Evolutionary conservation across 208 protist genomes (phyloP), one percentile per base, ranked within the genome.

Genomic region (Acanthamoeba healyi): DNA sequence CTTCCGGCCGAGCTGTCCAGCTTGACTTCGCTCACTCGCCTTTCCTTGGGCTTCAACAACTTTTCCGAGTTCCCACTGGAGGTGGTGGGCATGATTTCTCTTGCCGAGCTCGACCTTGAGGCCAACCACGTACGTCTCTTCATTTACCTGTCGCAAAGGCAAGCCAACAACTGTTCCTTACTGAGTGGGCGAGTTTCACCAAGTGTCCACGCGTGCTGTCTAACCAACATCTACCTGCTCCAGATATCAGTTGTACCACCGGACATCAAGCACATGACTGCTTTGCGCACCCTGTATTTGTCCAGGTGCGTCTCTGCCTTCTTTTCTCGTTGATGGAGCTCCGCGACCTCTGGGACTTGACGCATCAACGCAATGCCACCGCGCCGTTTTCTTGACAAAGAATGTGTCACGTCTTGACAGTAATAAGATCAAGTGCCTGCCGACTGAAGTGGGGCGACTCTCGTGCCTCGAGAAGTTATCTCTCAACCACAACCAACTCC

Each of bases 11-110:
- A 81, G 32, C 40, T 81, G 72, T 51, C 36, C 4, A 6, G 22
- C 15, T 29, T 81, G n/a, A n/a, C 36, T 46, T 81, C 72, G n/a
- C 40, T 81, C 6, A 81, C 72, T 12, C 72, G 72, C 32, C 40
- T 81, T 3, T 81, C 72, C 12, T 36, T 81, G 72, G 72, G 72
- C 22, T 81, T 51, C 40, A 81, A 81, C 36, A 81, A 81, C 72
- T 81, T 81, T 36, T 24, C 36, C 3, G 72, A 38, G 29, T 81
- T 81, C 72, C 72, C 72, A 3, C 36, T 29, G 9, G 36, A 81
- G 36, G 72, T 36, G 32, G 40, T 46, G 32, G 34, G 29, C 72
- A 81, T 81, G 72, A 46, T 2, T 36, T 46, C 34, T 29, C 72
- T 81, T 10, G 36, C 36, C 36, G 72, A 81, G 40, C 36, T 81